A percentile compares a stretch with the other conserved stretches of the same genome.
These are phyloP conservation scores for Fusarium penzigii DNA, from an alignment of 2,329 filamentous ascomycete genomes.

Conservation along the genomic window DNA sequence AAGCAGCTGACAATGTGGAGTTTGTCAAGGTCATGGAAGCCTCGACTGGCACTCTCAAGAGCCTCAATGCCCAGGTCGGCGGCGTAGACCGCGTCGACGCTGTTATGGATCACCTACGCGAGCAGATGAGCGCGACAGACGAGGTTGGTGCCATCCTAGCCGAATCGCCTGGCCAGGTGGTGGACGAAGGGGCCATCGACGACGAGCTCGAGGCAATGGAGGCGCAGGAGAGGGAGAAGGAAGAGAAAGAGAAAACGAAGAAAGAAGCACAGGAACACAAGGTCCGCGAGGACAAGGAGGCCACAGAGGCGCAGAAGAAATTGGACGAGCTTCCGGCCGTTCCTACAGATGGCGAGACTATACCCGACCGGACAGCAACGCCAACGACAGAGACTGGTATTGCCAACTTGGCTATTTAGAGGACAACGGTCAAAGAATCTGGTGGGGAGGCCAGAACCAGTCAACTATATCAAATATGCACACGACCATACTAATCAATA, in stretches of 20 bases:
- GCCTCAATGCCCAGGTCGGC: constrained; percentile 75
- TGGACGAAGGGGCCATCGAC: constrained; percentile 85
- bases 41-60: constrained; percentile 70
- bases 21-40: constrained; percentile 81
- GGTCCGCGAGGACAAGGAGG: constrained; percentile 45
- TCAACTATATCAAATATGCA: constrained; percentile 13
- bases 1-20: constrained; percentile 81
- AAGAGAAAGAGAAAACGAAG: constrained; percentile 49
- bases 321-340: constrained; percentile 52
- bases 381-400: constrained; percentile 42
- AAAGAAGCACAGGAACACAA: constrained; percentile 41
- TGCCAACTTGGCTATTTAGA: constrained; percentile 32
- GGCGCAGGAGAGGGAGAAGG: constrained; percentile 55
- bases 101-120: constrained; percentile 72
- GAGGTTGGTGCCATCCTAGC: constrained; percentile 79
- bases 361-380: constrained; percentile 30
- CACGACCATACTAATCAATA: constrained; percentile 18
- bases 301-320: constrained; percentile 51
- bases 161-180: constrained; percentile 52
- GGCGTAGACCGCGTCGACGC: constrained; percentile 74
- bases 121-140: constrained; percentile 80
- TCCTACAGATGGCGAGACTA: constrained; percentile 37
- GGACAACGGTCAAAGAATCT: constrained; percentile 13
- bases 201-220: constrained; percentile 82
- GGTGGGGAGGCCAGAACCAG: constrained; percentile 27